phyloP scores from a whole-genome alignment of 805 yeast species.

The Ogataea dorogensis region DNA sequence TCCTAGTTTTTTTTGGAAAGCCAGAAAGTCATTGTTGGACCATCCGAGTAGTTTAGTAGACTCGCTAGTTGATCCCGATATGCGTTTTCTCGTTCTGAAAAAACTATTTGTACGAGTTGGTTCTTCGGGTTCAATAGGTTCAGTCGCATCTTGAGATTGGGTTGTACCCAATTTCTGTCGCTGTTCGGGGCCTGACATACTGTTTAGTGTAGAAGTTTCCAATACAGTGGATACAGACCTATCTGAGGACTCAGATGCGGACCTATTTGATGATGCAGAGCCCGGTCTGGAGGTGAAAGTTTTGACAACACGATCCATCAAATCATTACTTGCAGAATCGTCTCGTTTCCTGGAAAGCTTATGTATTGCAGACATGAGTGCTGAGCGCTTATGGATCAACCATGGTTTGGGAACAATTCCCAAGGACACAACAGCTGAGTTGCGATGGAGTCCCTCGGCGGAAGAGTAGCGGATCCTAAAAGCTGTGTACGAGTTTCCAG shows the following conservation, averaged over 20 bases:
- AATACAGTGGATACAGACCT: too few species aligned
- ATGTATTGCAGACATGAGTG: constrained; percentile 14
- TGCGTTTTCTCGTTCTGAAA: constrained; percentile 1
- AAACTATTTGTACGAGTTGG: too few species aligned
- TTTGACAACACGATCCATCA: constrained; percentile 3
- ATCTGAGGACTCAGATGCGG: neutral
- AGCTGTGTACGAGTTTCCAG: constrained; percentile 58
- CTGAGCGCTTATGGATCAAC: constrained; percentile 37
- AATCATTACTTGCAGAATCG: constrained; percentile 1
- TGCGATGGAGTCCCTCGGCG: constrained; percentile 45
- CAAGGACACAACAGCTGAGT: constrained; percentile 47
- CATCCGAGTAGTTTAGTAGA: constrained; percentile 15
- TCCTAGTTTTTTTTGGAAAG: constrained; percentile 13
- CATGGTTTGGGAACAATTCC: constrained; percentile 62
- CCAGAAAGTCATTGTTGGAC: constrained; percentile 20
- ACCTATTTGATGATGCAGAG: neutral
- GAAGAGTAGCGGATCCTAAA: constrained; percentile 55
- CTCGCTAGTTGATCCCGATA: constrained; percentile 3
- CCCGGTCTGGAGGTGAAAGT: neutral
- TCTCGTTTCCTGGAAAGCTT: constrained; percentile 7
- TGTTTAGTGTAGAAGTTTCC: too few species aligned
- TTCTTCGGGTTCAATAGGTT: too few species aligned
- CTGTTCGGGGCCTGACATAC: too few species aligned
- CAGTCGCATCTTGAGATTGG: too few species aligned
- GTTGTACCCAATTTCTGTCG: too few species aligned